Evolutionary conservation across 306 rosid species (phyloP).

Genomic region (peach (Prunus persica)): Prunus_persica_NCBIv2 NC_034009.1:24136001-24136500

Average conservation of each 20-base stretch:
- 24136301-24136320: constrained; percentile 31
- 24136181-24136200: neutral
- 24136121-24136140: neutral
- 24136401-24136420: constrained; percentile 45
- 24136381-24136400: constrained; percentile 25
- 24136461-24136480: constrained; percentile 72
- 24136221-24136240: constrained; percentile 34
- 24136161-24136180: neutral
- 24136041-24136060: neutral
- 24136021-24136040: neutral
- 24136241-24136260: constrained; percentile 39
- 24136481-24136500: constrained; percentile 4
- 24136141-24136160: neutral
- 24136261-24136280: constrained; percentile 38
- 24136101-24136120: neutral
- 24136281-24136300: constrained; percentile 60
- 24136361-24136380: neutral
- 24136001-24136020: no score
- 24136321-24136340: constrained; percentile 46
- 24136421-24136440: constrained; percentile 34
- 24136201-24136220: constrained; percentile 15
- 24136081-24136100: no score
- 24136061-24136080: no score
- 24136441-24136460: constrained; percentile 33
- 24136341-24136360: constrained; percentile 43